Base-by-base conservation (phyloP, 192 early-diverging fungal genomes). In the Entophlyctis helioformis region DNA sequence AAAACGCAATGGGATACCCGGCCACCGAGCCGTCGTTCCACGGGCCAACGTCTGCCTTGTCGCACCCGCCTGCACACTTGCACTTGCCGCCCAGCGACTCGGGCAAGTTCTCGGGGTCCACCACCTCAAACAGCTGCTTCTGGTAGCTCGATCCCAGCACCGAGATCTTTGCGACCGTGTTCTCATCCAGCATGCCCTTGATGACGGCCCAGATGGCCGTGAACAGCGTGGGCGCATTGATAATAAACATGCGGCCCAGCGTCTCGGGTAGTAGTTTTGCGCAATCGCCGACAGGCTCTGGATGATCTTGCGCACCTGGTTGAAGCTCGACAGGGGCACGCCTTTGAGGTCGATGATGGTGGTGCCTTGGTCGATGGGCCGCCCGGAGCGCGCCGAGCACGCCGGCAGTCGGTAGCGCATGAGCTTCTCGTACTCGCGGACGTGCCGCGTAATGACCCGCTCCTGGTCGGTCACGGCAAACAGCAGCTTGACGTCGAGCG, bases 191-290 rank as follows among this genome's bases (percentile, higher is more conserved):
- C 46, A 60, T 49, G 23, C 37, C 32, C 37, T 60, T 60, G 20
- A 66, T 39, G 9, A 59, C 22, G 24, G 27, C 18, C 64, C 64
- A 66, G 13, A 63, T 35, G 1, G 56, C 42, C 13, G 56, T 49
- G 72, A 94, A 94, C 41, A 86, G 75, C 36, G 64, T 65, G 5
- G 91, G 91, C 47, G 86, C 77, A 57, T 94, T 93, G 55, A 93
- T 80, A 25, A 93, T 67, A 38, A 80, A 87, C 21, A 87, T 77
- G 41, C 66, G 76, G 45, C 79, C 75, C 39, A 89, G 72, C 54
- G 78, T 83, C 59, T 91, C 91, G 11, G 91, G 91, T 94, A 94
- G 52, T 86, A 84, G 42, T 85, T 83, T 57, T 90, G 89, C 58
- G 86, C 86, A 51, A 81, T 80, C 36, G 78, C 72, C 32, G 81